These are phyloP conservation scores for Neopestalotiopsis sp. DNA, from an alignment of 2,329 filamentous ascomycete genomes.

Conservation along the genomic window DNA sequence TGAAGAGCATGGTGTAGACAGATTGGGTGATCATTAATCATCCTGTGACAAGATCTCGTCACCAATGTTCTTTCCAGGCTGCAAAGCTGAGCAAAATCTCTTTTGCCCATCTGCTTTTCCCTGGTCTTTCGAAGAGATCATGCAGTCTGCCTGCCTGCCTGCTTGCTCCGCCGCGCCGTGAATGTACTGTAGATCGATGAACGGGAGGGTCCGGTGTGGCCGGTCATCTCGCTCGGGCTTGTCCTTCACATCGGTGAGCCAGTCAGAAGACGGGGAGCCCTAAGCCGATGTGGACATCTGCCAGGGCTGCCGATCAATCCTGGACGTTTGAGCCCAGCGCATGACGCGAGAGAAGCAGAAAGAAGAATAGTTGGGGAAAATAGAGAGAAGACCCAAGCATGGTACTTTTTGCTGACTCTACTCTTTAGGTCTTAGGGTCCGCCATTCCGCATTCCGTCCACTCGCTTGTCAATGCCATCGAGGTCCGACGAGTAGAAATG, in stretches of 20 bases:
- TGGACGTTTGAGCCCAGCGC: neutral
- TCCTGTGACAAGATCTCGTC: neutral
- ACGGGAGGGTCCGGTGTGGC: constrained; percentile 2
- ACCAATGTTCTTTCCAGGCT: neutral
- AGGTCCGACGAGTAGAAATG: neutral
- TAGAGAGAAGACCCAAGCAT: neutral
- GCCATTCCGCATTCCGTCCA: neutral
- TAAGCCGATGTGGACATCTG: neutral
- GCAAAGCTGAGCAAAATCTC: neutral
- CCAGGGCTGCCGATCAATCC: neutral
- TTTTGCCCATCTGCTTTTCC: neutral
- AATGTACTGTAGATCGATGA: neutral
- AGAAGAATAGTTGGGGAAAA: neutral
- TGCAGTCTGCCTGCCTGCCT: neutral
- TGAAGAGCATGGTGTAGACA: too few species aligned
- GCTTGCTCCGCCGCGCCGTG: neutral
- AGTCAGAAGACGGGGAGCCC: neutral
- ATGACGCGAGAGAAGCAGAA: neutral
- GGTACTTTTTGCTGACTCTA: neutral
- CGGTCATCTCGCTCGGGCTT: constrained; percentile 3
- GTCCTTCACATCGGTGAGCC: neutral
- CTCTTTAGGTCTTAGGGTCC: neutral
- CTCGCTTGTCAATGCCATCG: neutral
- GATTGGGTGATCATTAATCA: neutral
- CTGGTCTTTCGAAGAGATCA: neutral